Conservation (phyloP, 495 filamentous ascomycete species). For the Neurospora sp. region DNA sequence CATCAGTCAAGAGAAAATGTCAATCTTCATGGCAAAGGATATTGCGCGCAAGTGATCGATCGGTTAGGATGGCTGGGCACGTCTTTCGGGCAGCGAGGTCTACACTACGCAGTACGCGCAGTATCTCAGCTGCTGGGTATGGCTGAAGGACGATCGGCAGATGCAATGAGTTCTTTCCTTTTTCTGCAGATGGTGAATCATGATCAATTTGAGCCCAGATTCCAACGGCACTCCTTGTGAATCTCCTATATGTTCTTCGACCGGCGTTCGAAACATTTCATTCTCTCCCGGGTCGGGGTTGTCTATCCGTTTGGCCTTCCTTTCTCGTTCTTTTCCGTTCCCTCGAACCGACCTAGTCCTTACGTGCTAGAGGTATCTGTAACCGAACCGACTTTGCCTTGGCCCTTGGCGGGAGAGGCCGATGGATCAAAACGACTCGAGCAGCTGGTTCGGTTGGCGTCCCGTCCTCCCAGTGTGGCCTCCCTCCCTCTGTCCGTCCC, state of each 20-base stretch:
- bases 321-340: not conserved
- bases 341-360: not conserved
- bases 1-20: not conserved
- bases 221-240: not conserved
- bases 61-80: not conserved
- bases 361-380: not conserved
- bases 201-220: not conserved
- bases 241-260: not conserved
- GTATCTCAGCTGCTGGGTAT: not conserved
- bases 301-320: not conserved
- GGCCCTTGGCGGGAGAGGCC: not conserved
- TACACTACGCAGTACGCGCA: not conserved
- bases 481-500: not conserved
- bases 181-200: not conserved
- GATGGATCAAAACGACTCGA: not conserved
- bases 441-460: not conserved
- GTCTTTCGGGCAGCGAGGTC: not conserved
- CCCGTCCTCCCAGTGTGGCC: not conserved
- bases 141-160: not conserved
- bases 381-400: not conserved
- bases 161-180: not conserved
- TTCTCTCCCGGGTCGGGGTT: not conserved
- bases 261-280: not conserved
- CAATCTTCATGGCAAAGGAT: not conserved
- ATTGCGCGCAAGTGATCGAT: not conserved